Conservation (phyloP, 2,329 filamentous ascomycete species). For the Fusarium hainanense region DNA sequence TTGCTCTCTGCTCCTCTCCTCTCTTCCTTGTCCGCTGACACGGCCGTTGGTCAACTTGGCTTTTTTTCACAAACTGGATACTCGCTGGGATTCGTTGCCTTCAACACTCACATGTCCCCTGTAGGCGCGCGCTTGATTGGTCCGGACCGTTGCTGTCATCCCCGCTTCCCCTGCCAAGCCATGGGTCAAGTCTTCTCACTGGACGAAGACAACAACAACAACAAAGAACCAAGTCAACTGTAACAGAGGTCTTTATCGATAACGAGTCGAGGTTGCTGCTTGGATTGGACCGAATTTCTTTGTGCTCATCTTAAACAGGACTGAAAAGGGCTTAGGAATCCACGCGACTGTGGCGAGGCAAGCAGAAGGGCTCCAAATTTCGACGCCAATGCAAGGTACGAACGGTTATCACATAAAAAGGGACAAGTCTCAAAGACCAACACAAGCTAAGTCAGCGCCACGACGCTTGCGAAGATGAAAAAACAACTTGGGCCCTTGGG, state of each 20-base stretch:
- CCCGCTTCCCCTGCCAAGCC: conserved; percentile 42
- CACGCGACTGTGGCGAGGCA: conserved; percentile 29
- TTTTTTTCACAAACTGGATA: conserved; percentile 17
- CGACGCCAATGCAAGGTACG: conserved; percentile 42
- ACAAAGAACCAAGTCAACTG: conserved; percentile 17
- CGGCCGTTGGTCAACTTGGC: conserved; percentile 27
- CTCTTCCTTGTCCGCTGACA: conserved; percentile 7
- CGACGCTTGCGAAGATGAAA: conserved; percentile 29
- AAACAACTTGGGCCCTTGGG: neutral
- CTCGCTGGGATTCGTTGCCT: conserved; percentile 30
- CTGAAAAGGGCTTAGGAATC: conserved; percentile 30
- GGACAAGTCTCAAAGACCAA: conserved; percentile 14
- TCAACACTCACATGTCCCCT: conserved; percentile 16
- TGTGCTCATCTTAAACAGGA: conserved; percentile 24
- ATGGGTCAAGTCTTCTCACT: conserved; percentile 19
- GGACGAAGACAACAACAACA: conserved; percentile 3
- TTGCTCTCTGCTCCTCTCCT: neutral
- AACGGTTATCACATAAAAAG: conserved; percentile 31
- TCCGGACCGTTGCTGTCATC: conserved; percentile 6
- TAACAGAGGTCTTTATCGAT: conserved; percentile 29
- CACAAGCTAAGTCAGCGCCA: conserved; percentile 23
- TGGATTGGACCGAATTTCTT: conserved; percentile 36
- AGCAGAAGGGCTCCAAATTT: neutral
- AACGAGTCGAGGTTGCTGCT: conserved; percentile 6
- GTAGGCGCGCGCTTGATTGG: conserved; percentile 41